phyloP scores from a whole-genome alignment of 805 yeast genomes.

The Monosporozyma aerobia region DNA sequence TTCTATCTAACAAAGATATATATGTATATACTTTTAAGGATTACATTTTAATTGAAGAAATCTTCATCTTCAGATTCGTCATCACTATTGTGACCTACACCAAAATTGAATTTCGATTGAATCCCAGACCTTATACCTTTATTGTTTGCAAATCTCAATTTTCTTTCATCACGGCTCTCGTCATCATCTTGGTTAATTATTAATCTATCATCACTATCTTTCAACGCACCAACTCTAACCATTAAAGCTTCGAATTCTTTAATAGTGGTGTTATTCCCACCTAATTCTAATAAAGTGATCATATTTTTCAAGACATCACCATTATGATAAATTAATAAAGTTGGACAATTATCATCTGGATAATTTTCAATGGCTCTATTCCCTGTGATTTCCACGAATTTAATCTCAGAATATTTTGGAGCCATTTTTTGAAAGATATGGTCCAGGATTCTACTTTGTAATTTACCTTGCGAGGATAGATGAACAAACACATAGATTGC shows the following conservation, averaged over 20 bases:
- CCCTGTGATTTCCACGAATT: slow-evolving; percentile 88
- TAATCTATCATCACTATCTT: slow-evolving; percentile 58
- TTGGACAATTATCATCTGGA: slow-evolving; percentile 87
- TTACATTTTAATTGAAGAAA: slow-evolving; percentile 36
- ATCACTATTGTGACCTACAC: slow-evolving; percentile 22
- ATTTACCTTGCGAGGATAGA: slow-evolving; percentile 54
- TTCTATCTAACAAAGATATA: background rate
- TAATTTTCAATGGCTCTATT: slow-evolving; percentile 85
- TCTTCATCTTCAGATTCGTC: slow-evolving; percentile 36
- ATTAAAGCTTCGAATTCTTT: slow-evolving; percentile 67
- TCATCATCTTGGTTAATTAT: slow-evolving; percentile 50
- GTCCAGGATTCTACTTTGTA: slow-evolving; percentile 66
- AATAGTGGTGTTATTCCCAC: slow-evolving; percentile 68
- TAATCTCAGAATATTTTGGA: slow-evolving; percentile 63
- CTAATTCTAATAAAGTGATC: slow-evolving; percentile 70
- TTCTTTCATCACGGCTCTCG: slow-evolving; percentile 46
- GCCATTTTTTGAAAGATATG: slow-evolving; percentile 54
- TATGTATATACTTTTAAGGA: too few relatives aligned
- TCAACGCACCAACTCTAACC: slow-evolving; percentile 58
- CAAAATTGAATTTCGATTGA: slow-evolving; percentile 23
- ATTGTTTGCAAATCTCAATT: slow-evolving; percentile 39
- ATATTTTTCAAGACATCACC: slow-evolving; percentile 72
- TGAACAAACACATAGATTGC: slow-evolving; percentile 66
- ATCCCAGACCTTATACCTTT: slow-evolving; percentile 41
- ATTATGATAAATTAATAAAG: slow-evolving; percentile 71